These are phyloP conservation scores for Backusella macrospora DNA, from an alignment of 192 early-diverging fungal species.

Conservation along the genomic window DNA sequence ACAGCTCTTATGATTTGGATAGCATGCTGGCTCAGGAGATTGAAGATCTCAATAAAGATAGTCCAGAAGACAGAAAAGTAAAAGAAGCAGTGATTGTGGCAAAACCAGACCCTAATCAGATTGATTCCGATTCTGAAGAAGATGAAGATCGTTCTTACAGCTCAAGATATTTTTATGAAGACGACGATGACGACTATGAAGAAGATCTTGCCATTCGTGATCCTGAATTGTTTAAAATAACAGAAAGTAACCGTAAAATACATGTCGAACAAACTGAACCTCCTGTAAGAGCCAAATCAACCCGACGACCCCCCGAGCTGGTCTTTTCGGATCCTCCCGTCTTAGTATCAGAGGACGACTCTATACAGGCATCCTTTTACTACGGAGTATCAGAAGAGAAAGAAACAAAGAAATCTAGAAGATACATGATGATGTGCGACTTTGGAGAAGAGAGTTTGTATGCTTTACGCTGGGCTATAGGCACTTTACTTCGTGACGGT, in stretches of 20 bases:
- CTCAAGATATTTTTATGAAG: conserved; percentile 22
- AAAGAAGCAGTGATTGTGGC: conserved; percentile 35
- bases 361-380: conserved; percentile 18
- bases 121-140: conserved; percentile 20
- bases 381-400: conserved; percentile 19
- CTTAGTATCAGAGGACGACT: conserved; percentile 2
- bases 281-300: background rate
- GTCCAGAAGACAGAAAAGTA: conserved; percentile 29
- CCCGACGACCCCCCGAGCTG: conserved; percentile 2
- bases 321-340: conserved; percentile 20
- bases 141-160: background rate
- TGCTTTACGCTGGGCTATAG: conserved; percentile 54
- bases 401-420: conserved; percentile 9
- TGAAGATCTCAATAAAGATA: conserved; percentile 37
- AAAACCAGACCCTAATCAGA: conserved; percentile 37
- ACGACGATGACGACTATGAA: conserved; percentile 18
- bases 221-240: conserved; percentile 37
- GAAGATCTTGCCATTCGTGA: conserved; percentile 34
- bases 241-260: conserved; percentile 39
- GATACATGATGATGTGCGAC: conserved; percentile 52
- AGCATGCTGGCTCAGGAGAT: conserved; percentile 29
- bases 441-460: conserved; percentile 51
- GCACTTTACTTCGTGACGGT: conserved; percentile 50
- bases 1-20: conserved; percentile 19
- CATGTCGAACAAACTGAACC: conserved; percentile 22